Evolutionary conservation across 2,329 filamentous ascomycete genomes (phyloP).

Genomic region (Claviceps spartinae): DNA sequence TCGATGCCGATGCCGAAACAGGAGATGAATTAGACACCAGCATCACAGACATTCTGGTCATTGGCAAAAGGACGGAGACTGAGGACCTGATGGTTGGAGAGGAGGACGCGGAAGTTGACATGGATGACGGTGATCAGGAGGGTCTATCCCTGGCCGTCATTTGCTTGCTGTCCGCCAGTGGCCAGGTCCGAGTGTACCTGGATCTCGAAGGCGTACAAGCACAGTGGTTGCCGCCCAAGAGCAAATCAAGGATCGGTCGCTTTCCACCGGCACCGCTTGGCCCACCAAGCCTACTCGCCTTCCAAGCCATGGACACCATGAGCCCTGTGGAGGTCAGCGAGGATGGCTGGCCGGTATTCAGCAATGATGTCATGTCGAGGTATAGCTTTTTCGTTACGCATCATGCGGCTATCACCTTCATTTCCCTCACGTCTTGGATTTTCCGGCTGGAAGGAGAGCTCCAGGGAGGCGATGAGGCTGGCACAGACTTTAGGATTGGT

Average conservation of each 20-base stretch:
- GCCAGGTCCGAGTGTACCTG: conserved; percentile 46
- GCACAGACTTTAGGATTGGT: conserved; percentile 48
- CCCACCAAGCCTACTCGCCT: conserved; percentile 40
- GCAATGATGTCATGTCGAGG: conserved; percentile 44
- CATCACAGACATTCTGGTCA: conserved; percentile 48
- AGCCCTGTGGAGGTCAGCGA: conserved; percentile 39
- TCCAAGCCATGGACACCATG: conserved; percentile 49
- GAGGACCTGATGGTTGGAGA: conserved; percentile 50
- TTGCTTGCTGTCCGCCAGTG: conserved; percentile 46
- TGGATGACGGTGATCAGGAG: conserved; percentile 42
- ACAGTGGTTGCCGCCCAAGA: conserved; percentile 49
- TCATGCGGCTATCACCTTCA: conserved; percentile 43
- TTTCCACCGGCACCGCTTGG: conserved; percentile 24
- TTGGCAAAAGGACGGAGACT: conserved; percentile 47
- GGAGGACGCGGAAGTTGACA: conserved; percentile 47
- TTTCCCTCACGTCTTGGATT: conserved; percentile 49
- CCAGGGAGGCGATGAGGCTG: conserved; percentile 39
- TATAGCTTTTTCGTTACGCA: conserved; percentile 52
- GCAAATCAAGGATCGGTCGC: conserved; percentile 32
- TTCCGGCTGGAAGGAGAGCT: conserved; percentile 51
- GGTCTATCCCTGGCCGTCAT: conserved; percentile 47
- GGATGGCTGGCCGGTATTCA: conserved; percentile 50
- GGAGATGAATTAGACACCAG: conserved; percentile 43
- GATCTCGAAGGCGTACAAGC: conserved; percentile 50
- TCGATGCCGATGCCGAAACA: conserved; percentile 40